These are phyloP conservation scores for Metahyphopichia silvanorum DNA, from an alignment of 805 yeast genomes.

Conservation along the genomic window DNA sequence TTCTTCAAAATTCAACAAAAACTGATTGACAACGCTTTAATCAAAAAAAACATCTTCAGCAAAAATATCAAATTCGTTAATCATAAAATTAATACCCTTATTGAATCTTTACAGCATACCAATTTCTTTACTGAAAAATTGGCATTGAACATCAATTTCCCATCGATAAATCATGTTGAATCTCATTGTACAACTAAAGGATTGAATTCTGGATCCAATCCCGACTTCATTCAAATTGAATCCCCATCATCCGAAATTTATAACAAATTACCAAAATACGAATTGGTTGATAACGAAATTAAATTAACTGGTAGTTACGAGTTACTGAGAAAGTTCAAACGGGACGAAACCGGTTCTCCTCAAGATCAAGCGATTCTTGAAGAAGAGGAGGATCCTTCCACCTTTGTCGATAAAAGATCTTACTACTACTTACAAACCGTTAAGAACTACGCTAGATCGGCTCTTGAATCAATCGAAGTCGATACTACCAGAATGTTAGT, in stretches of 20 bases:
- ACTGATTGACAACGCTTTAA: conserved; percentile 6
- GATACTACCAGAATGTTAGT: too few species aligned
- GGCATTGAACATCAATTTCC: conserved; percentile 24
- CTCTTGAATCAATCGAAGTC: too few species aligned
- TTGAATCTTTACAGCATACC: conserved; percentile 8
- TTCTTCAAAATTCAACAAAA: conserved; percentile 16
- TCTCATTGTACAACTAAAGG: conserved; percentile 16
- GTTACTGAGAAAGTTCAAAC: too few species aligned
- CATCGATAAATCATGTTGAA: conserved; percentile 21
- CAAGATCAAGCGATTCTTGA: conserved; percentile 1
- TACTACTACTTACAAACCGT: conserved; percentile 7
- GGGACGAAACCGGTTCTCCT: too few species aligned
- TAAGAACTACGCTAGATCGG: conserved; percentile 1
- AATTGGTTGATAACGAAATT: conserved; percentile 3
- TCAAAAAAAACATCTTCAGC: conserved; percentile 18
- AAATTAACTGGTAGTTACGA: conserved; percentile 3
- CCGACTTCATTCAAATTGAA: conserved; percentile 2
- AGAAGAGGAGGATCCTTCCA: conserved; percentile 4
- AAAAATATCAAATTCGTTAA: conserved; percentile 23
- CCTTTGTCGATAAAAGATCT: conserved; percentile 9
- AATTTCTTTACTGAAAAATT: neutral
- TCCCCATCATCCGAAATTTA: neutral
- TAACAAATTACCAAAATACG: conserved; percentile 5
- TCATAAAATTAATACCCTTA: conserved; percentile 15
- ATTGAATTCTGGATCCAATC: conserved; percentile 2